Evolutionary conservation across 495 filamentous ascomycete species (phyloP).

Genomic region (Paragyromitra xinjiangensis): DNA sequence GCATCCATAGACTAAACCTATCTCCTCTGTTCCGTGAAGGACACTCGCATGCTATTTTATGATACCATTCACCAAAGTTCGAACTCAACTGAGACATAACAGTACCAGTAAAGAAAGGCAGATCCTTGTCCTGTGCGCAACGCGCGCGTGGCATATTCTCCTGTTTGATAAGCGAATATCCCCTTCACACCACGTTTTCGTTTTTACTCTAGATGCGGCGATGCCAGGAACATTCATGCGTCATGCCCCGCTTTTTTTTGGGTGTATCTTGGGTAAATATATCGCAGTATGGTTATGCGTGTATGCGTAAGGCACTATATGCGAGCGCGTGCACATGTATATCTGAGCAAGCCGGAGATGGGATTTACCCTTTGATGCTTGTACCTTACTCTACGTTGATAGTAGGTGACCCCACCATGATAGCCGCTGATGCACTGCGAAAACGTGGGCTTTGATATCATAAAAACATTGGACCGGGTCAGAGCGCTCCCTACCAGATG

Average conservation of each 20-base stretch:
- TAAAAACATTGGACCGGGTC: conserved; percentile 39
- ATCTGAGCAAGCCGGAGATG: conserved; percentile 7
- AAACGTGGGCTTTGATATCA: conserved; percentile 38
- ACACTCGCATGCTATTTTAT: neutral
- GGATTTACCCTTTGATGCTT: conserved; percentile 12
- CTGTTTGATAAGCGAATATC: conserved; percentile 45
- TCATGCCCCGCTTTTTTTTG: conserved; percentile 32
- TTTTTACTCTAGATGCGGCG: conserved; percentile 13
- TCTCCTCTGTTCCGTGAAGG: conserved; percentile 3
- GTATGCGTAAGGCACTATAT: neutral
- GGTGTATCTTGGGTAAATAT: conserved; percentile 7
- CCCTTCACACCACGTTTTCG: conserved; percentile 41
- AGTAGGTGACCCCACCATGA: conserved; percentile 22
- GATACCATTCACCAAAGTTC: conserved; percentile 9
- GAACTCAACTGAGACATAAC: conserved; percentile 34
- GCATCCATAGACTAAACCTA: conserved; percentile 20
- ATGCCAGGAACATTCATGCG: conserved; percentile 29
- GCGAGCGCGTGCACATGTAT: neutral
- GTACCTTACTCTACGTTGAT: neutral
- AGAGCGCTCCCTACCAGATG: conserved; percentile 22
- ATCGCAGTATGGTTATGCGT: neutral
- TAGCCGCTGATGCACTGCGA: conserved; percentile 10
- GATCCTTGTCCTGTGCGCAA: conserved; percentile 42
- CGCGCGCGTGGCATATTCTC: conserved; percentile 46
- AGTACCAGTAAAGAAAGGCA: conserved; percentile 29